Evolutionary conservation across 495 filamentous ascomycete species (phyloP), one percentile per base, ranked within the genome.

Genomic region (Aspergillus leporis): DNA sequence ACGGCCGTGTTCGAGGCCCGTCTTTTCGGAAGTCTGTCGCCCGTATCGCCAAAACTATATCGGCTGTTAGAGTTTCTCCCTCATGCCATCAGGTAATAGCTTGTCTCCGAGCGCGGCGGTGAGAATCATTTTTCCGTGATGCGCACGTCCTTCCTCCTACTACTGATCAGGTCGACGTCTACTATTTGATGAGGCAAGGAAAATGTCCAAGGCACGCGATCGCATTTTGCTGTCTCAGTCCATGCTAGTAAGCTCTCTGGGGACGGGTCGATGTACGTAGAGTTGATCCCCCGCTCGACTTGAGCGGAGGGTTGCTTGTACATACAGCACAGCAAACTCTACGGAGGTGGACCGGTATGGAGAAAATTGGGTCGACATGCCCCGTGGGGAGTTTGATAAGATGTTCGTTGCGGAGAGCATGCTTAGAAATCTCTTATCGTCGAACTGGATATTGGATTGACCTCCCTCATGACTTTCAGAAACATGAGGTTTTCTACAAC

Each of bases 1-100:
- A 47, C 43, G 43, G 41, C 41, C n/a, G 6, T 3, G 41, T 45
- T 45, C 41, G 41, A 45, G 41, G 9, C 19, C 13, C 19, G 43
- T 47, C 18, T 47, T 47, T 47, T 47, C 43, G 43, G 43, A 47
- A 47, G 43, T 47, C 43, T 47, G 19, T 47, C 43, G 6, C 43
- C 43, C 43, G 43, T 47, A 47, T 47, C 10, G 43, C 43, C 7
- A 47, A 47, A 47, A 47, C 19, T 23, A 22, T 23, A 47, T 47
- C 19, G 43, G 43, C 43, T n/a, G 43, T 47, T 47, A 47, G 43
- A 47, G 43, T 22, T 23, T 47, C 16, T 40, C 1, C 16, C 38
- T 41, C 38, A 3, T 41, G 38, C 38, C 38, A 41, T 41, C 38
- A 36, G 13, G 9, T 36, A 14, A 10, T 36, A 41, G 38, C 9